These are phyloP conservation scores for Calvatia gigantea DNA, from an alignment of 768 basidiomycete genomes.

Conservation along the genomic window DNA sequence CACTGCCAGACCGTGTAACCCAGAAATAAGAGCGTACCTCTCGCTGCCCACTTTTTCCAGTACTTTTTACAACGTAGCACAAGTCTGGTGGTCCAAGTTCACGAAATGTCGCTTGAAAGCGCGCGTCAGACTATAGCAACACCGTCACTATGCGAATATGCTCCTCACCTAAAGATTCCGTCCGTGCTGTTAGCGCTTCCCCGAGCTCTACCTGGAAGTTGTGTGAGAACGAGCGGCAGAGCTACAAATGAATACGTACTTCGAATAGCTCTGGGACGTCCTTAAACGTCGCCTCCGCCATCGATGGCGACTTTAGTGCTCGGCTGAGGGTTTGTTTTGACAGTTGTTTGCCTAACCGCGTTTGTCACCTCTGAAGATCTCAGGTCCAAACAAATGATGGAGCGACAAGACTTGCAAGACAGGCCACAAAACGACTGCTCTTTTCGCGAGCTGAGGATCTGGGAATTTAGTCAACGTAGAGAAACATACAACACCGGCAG, in stretches of 20 bases:
- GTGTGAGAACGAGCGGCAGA: slow-evolving; percentile 11
- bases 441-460: too few species aligned
- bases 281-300: slow-evolving; percentile 69
- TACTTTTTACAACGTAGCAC: slow-evolving; percentile 92
- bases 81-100: slow-evolving; percentile 98
- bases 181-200: slow-evolving; percentile 84
- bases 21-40: slow-evolving; percentile 59
- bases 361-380: not conserved
- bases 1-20: not conserved
- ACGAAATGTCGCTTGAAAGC: slow-evolving; percentile 81
- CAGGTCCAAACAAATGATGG: slow-evolving; percentile 1
- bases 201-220: slow-evolving; percentile 74
- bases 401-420: not conserved
- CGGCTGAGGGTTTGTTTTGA: slow-evolving; percentile 7
- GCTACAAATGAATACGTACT: slow-evolving; percentile 38
- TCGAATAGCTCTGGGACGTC: slow-evolving; percentile 98
- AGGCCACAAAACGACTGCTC: too few species aligned
- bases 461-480: too few species aligned
- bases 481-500: too few species aligned
- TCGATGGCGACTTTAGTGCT: slow-evolving; percentile 3
- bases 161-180: slow-evolving; percentile 85
- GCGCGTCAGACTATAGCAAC: slow-evolving; percentile 18
- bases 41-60: slow-evolving; percentile 76
- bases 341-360: not conserved
- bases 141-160: slow-evolving; percentile 7